These are phyloP conservation scores for Huiozyma naganishii DNA, from an alignment of 805 yeast species.

Conservation along the genomic window DNA sequence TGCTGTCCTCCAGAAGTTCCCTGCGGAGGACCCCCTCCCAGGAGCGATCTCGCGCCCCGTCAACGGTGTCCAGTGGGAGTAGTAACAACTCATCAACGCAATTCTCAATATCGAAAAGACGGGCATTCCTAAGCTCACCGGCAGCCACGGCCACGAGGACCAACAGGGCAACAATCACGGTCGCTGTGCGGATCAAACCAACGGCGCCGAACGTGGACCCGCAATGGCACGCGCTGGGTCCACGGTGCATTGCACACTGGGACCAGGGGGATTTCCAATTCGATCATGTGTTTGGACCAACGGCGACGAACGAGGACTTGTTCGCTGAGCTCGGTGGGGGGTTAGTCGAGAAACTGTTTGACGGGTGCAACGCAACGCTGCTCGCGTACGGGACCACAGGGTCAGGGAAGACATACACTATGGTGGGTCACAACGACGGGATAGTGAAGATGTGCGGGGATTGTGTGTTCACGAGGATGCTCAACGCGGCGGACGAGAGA, in stretches of 20 bases:
- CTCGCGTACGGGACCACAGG: conserved; percentile 96
- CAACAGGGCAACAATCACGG: conserved; percentile 1
- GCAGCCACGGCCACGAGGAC: neutral
- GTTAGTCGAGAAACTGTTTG: conserved; percentile 43
- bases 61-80: conserved; percentile 1
- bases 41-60: neutral
- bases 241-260: conserved; percentile 35
- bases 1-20: neutral
- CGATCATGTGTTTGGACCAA: conserved; percentile 67
- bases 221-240: conserved; percentile 20
- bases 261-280: conserved; percentile 60
- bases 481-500: conserved; percentile 17
- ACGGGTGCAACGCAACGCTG: conserved; percentile 78
- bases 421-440: conserved; percentile 48
- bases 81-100: neutral
- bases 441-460: conserved; percentile 57
- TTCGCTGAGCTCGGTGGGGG: conserved; percentile 46
- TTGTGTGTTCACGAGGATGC: conserved; percentile 25
- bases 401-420: conserved; percentile 79
- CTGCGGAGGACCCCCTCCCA: conserved; percentile 1
- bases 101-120: conserved; percentile 1
- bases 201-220: neutral
- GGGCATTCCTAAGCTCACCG: neutral
- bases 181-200: conserved; percentile 2
- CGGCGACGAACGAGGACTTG: conserved; percentile 46